These are phyloP conservation scores for Bryoerythrophyllum caledonicum DNA, from an alignment of 225 moss, liverwort and hornwort species.

Conservation along the genomic window DNA sequence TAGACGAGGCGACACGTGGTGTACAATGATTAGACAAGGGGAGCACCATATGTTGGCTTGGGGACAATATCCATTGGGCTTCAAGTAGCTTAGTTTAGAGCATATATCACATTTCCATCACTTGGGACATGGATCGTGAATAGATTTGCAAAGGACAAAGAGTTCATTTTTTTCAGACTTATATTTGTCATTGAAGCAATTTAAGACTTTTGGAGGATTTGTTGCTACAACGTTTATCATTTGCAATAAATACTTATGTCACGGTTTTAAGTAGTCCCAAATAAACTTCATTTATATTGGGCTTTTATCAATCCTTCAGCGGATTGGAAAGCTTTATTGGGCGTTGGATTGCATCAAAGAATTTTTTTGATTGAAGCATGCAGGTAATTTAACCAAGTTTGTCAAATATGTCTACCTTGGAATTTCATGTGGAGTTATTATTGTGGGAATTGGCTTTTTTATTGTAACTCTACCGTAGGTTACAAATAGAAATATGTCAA, in stretches of 20 bases:
- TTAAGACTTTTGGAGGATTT: slow-evolving; percentile 43
- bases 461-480: slow-evolving; percentile 17
- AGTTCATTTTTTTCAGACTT: no score
- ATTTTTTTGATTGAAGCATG: slow-evolving; percentile 22
- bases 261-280: slow-evolving; percentile 32
- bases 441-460: slow-evolving; percentile 30
- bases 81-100: no score
- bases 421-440: slow-evolving; percentile 29
- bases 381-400: slow-evolving; percentile 25
- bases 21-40: no score
- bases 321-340: slow-evolving; percentile 44
- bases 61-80: no score
- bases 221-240: slow-evolving; percentile 42
- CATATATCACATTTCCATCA: no score
- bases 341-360: slow-evolving; percentile 45
- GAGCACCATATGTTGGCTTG: no score
- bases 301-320: slow-evolving; percentile 49
- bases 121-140: no score
- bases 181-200: slow-evolving; percentile 29
- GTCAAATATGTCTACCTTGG: slow-evolving; percentile 45
- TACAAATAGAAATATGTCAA: slow-evolving; percentile 32
- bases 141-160: no score
- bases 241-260: slow-evolving; percentile 49
- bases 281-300: slow-evolving; percentile 28
- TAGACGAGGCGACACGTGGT: no score